Conservation (phyloP, 1,284 basidiomycete genomes). For the Apiotrichum brassicae region DNA sequence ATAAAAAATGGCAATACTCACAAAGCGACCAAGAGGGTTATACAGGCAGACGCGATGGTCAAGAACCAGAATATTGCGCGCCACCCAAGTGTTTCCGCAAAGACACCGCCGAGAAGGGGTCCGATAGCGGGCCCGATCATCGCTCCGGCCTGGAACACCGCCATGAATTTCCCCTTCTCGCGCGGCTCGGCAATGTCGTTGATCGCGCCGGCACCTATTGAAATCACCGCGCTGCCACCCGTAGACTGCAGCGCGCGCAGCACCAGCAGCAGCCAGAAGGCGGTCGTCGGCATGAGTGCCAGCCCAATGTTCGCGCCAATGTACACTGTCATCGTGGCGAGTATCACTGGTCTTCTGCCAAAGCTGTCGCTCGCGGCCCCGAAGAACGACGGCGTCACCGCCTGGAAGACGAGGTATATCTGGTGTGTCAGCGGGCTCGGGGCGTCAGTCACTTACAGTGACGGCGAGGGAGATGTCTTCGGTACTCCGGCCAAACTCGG, state of each 20-base stretch:
- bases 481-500: constrained; percentile 29
- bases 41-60: constrained; percentile 7
- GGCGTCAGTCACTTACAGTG: constrained; percentile 20
- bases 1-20: constrained; percentile 12
- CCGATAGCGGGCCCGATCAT: constrained; percentile 15
- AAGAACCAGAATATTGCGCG: constrained; percentile 38
- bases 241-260: constrained; percentile 41
- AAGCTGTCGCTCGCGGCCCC: constrained; percentile 38
- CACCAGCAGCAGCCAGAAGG: constrained; percentile 42
- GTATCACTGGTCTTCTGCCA: constrained; percentile 39
- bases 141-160: constrained; percentile 27
- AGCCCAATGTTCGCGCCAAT: constrained; percentile 41
- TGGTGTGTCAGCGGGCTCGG: background rate
- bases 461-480: constrained; percentile 42
- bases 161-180: constrained; percentile 42
- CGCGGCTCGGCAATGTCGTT: constrained; percentile 42
- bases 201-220: constrained; percentile 42
- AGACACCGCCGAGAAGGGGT: constrained; percentile 32
- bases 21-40: constrained; percentile 20
- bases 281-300: constrained; percentile 35
- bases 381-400: constrained; percentile 43
- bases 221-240: constrained; percentile 42
- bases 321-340: constrained; percentile 41
- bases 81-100: constrained; percentile 16
- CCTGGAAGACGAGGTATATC: constrained; percentile 13